Evolutionary conservation across 257 asterid genomes (phyloP), one percentile per base, ranked within the genome.

Genomic region (Petrea volubilis): DNA sequence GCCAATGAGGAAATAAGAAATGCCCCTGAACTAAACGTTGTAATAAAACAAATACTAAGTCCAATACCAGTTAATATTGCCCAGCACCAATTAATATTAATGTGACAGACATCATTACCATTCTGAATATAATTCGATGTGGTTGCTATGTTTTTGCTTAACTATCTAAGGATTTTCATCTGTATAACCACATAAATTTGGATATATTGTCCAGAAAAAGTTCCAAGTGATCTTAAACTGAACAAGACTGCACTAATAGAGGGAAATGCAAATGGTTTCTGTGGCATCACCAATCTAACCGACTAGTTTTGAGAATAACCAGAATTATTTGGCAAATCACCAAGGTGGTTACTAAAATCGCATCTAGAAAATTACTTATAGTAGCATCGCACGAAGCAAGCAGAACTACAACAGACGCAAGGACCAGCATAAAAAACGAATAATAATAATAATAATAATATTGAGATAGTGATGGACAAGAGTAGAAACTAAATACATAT

Each of bases 241-340:
- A n/a, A n/a, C n/a, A n/a, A n/a, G n/a, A n/a, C n/a, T n/a, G n/a
- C 12, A 40, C 3, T 3, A 55, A 31, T 47, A 4, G 33, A 44
- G 15, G 58, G 25, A 31, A 23, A 18, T 7, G 3, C 27, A 3
- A 47, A 13, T 50, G n/a, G 18, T 13, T 18, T 36, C 6, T 9
- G 12, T 47, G 34, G 23, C 18, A 51, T 24, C 10, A 68, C 52
- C 14, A 4, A 68, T 52, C 55, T 34, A 21, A 53, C 43, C 36
- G 73, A 11, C 21, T n/a, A 36, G 23, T 14, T 34, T 28, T 52
- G 14, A 68, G 73, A 63, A 68, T 68, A 28, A 23, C 40, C 33
- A 14, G 38, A 52, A 51, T 21, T 13, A 23, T 20, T 36, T 68
- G 28, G 67, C 67, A 11, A 60, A 61, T 11, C 20, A 38, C 21